These are phyloP conservation scores for Verbena officinalis DNA, from an alignment of 257 asterid genomes.

Conservation along the genomic window DNA sequence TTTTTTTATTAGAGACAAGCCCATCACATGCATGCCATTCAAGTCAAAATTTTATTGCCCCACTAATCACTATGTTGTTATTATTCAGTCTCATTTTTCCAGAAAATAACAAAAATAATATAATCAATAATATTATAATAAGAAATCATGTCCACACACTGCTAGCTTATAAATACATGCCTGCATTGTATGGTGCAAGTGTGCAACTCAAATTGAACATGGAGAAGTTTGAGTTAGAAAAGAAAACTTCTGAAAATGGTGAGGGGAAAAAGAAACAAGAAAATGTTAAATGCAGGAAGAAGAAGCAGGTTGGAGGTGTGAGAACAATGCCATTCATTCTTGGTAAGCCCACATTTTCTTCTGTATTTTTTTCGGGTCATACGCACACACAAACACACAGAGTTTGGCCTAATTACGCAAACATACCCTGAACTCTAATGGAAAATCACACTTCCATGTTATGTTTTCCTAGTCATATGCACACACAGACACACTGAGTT, in stretches of 20 bases:
- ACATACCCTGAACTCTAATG: no score
- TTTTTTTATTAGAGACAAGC: conserved; percentile 27
- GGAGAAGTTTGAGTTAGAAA: conserved; percentile 45
- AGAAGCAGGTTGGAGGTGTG: conserved; percentile 57
- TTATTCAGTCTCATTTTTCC: conserved; percentile 4
- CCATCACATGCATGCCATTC: conserved; percentile 37
- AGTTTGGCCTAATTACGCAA: no score
- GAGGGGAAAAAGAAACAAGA: conserved; percentile 31
- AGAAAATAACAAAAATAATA: neutral
- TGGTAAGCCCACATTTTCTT: conserved; percentile 40
- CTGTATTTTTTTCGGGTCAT: neutral
- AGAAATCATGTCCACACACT: conserved; percentile 9
- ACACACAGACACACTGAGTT: no score
- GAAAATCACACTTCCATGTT: no score
- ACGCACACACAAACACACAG: neutral
- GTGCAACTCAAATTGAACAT: conserved; percentile 28
- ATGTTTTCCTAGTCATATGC: no score
- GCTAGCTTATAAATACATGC: conserved; percentile 36
- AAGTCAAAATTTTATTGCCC: conserved; percentile 39
- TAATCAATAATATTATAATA: no score
- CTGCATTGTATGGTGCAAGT: neutral
- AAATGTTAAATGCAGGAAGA: conserved; percentile 7
- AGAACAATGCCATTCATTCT: conserved; percentile 84
- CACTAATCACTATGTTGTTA: conserved; percentile 33
- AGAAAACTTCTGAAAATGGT: conserved; percentile 38